phyloP scores from a whole-genome alignment of 1,284 basidiomycete genomes.

The Malassezia nana region DNA sequence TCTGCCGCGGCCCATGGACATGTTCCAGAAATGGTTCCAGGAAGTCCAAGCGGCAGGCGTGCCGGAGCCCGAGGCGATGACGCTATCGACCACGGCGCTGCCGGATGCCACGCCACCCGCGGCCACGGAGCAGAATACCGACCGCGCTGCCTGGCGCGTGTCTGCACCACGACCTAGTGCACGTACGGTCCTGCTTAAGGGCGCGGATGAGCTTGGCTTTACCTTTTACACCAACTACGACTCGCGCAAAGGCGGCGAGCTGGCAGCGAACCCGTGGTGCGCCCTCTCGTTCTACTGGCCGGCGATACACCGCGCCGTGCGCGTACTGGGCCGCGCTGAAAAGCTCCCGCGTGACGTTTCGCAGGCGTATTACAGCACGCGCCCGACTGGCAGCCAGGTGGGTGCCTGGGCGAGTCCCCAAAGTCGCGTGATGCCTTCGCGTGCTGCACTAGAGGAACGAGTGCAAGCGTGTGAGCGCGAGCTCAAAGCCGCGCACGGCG shows the following conservation, averaged over 20 bases:
- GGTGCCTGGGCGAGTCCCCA: constrained; percentile 91
- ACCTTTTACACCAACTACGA: constrained; percentile 94
- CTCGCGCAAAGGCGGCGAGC: constrained; percentile 77
- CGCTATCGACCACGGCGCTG: constrained; percentile 30
- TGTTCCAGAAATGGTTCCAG: constrained; percentile 42
- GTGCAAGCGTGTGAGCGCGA: constrained; percentile 57
- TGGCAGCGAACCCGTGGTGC: constrained; percentile 59
- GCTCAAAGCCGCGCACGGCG: constrained; percentile 54
- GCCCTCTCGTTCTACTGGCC: constrained; percentile 85
- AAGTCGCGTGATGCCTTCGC: constrained; percentile 65
- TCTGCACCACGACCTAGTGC: constrained; percentile 58
- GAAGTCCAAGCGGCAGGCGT: constrained; percentile 30
- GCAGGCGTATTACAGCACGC: constrained; percentile 69
- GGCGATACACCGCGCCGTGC: constrained; percentile 68
- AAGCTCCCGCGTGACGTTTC: constrained; percentile 63
- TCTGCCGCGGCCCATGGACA: constrained; percentile 28
- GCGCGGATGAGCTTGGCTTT: constrained; percentile 60
- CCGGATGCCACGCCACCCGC: constrained; percentile 12
- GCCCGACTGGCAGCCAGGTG: constrained; percentile 72
- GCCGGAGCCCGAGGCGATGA: constrained; percentile 45
- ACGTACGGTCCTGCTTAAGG: constrained; percentile 82
- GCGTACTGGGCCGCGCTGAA: constrained; percentile 76
- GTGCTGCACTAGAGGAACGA: constrained; percentile 56
- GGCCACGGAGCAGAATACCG: not conserved
- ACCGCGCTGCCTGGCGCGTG: constrained; percentile 6